Percentiles rank a stretch among this genome's conserved stretches.
phyloP scores from a whole-genome alignment of 106 monocot genomes.

The Dactylorhiza incarnata region DNA sequence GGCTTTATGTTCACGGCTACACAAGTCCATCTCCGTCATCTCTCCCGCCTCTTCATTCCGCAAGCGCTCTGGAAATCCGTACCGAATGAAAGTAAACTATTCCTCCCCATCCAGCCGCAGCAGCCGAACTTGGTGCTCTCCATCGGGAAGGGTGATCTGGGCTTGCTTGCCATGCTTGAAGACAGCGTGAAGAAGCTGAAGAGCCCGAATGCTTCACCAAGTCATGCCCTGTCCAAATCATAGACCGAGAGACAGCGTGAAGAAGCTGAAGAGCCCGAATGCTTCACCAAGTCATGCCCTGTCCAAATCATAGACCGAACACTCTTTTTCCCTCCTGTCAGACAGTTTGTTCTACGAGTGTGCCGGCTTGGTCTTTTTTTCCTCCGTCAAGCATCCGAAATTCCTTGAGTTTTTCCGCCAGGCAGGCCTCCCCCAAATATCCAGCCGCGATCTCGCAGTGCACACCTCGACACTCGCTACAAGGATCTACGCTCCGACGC shows the following conservation, averaged over 20 bases:
- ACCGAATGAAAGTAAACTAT: conserved; percentile 19
- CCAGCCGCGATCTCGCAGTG: conserved; percentile 45
- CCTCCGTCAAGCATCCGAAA: conserved; percentile 67
- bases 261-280: conserved; percentile 32
- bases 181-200: conserved; percentile 55
- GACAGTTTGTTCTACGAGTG: conserved; percentile 85
- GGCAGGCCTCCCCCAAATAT: conserved; percentile 57
- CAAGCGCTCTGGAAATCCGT: conserved; percentile 10
- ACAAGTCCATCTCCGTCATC: conserved; percentile 37
- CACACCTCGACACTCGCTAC: conserved; percentile 60
- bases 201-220: conserved; percentile 36
- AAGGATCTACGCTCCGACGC: conserved; percentile 48
- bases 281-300: conserved; percentile 40
- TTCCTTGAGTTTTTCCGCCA: conserved; percentile 60
- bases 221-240: conserved; percentile 38
- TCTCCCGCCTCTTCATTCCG: conserved; percentile 17
- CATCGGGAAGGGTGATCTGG: conserved; percentile 78
- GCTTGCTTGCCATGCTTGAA: conserved; percentile 57
- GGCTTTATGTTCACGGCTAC: too few relatives aligned
- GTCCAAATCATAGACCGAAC: conserved; percentile 47
- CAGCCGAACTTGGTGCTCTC: conserved; percentile 44
- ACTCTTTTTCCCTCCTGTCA: conserved; percentile 56
- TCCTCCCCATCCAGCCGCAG: conserved; percentile 23
- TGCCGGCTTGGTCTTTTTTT: conserved; percentile 49
- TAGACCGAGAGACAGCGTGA: conserved; percentile 76